Evolutionary conservation across 2,329 filamentous ascomycete species (phyloP).

Genomic region (Ramichloridium luteum): DNA sequence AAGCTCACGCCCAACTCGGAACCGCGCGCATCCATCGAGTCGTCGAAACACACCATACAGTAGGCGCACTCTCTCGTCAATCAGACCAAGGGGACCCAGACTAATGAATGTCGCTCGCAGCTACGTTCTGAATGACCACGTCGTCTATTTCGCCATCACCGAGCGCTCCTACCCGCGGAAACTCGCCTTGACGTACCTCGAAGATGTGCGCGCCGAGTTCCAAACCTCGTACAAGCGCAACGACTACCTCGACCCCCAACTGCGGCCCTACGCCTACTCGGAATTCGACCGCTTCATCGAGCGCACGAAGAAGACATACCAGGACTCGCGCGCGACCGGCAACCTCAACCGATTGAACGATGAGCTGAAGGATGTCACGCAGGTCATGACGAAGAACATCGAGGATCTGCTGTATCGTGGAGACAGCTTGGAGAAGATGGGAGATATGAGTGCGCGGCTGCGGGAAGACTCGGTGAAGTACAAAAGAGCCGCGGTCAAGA

Average conservation of each 20-base stretch:
- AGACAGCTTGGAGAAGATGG: conserved; percentile 92
- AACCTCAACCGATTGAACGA: conserved; percentile 94
- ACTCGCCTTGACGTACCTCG: conserved; percentile 94
- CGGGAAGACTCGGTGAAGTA: conserved; percentile 94
- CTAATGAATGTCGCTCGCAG: conserved; percentile 32
- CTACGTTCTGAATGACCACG: conserved; percentile 71
- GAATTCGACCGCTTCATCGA: conserved; percentile 97
- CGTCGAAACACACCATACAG: conserved; percentile 73
- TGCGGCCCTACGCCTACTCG: conserved; percentile 91
- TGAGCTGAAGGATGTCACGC: conserved; percentile 92
- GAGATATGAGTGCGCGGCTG: conserved; percentile 45
- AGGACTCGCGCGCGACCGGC: conserved; percentile 77
- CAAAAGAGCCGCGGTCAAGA: conserved; percentile 77
- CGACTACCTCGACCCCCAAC: conserved; percentile 60
- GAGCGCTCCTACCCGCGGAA: conserved; percentile 92
- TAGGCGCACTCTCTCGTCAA: conserved; percentile 27
- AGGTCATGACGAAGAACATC: conserved; percentile 99
- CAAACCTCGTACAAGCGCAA: conserved; percentile 63
- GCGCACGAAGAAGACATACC: conserved; percentile 85
- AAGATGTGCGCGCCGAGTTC: conserved; percentile 85
- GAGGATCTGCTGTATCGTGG: conserved; percentile 93
- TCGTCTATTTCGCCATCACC: conserved; percentile 89
- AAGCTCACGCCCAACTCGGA: conserved; percentile 81
- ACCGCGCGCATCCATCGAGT: conserved; percentile 84
- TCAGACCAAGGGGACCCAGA: conserved; percentile 1